Evolutionary conservation across 768 basidiomycete species (phyloP).

Genomic region (Tulasnella sp.): DNA sequence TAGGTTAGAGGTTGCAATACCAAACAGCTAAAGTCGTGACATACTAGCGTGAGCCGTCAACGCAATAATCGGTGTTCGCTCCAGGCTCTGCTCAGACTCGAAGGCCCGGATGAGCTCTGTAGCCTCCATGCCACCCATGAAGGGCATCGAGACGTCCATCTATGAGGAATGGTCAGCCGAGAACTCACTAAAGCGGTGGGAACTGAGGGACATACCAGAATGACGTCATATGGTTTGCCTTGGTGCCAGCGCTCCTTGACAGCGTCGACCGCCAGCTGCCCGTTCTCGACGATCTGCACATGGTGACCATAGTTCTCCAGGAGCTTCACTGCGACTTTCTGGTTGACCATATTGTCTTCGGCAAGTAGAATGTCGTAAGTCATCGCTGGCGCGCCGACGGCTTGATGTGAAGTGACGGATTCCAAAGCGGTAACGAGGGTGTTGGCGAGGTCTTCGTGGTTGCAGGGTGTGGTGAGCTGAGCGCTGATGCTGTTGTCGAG

Average conservation of each 20-base stretch:
- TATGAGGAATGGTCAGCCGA: conserved; percentile 30
- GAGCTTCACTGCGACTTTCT: conserved; percentile 93
- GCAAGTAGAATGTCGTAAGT: conserved; percentile 90
- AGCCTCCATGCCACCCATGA: conserved; percentile 98
- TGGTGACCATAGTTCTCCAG: conserved; percentile 92
- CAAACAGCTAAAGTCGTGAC: conserved; percentile 32
- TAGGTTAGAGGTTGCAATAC: not conserved
- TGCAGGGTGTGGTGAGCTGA: conserved; percentile 86
- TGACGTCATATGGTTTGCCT: conserved; percentile 78
- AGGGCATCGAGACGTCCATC: conserved; percentile 99
- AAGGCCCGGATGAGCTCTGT: conserved; percentile 87
- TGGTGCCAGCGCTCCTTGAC: conserved; percentile 73
- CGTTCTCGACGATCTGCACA: conserved; percentile 98
- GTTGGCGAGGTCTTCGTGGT: conserved; percentile 79
- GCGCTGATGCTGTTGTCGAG: conserved; percentile 93
- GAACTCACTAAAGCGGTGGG: not conserved
- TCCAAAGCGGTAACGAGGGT: conserved; percentile 92
- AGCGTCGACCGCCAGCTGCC: conserved; percentile 84
- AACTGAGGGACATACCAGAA: conserved; percentile 53
- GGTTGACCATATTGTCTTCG: conserved; percentile 94
- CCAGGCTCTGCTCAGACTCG: conserved; percentile 64
- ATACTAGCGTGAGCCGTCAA: conserved; percentile 93
- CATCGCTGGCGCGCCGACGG: conserved; percentile 75
- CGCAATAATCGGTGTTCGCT: no score
- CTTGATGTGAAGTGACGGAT: conserved; percentile 85